Evolutionary conservation across 2,329 filamentous ascomycete species (phyloP).

Genomic region (Beauveria sp.): DNA sequence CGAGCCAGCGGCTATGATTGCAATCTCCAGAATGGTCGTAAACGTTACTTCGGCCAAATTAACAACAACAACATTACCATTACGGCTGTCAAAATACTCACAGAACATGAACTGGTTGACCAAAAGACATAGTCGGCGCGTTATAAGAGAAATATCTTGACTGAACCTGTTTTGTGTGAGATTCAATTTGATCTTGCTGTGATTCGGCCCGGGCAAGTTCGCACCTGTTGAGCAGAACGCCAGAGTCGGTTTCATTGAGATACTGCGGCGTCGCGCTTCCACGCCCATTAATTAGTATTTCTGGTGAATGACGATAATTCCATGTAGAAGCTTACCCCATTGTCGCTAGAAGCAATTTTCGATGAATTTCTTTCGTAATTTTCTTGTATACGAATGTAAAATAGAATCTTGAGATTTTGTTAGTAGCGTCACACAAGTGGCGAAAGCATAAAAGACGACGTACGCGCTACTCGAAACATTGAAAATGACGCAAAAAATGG

Average conservation of each 20-base stretch:
- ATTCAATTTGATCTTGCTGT: not conserved
- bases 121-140: not conserved
- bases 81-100: too few relatives aligned
- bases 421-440: not conserved
- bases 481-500: not conserved
- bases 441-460: not conserved
- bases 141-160: constrained; percentile 2
- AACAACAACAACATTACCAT: too few relatives aligned
- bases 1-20: constrained; percentile 17
- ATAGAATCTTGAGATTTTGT: not conserved
- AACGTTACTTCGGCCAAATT: not conserved
- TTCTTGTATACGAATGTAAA: not conserved
- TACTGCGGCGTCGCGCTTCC: not conserved
- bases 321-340: not conserved
- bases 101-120: not conserved
- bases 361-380: not conserved
- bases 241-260: not conserved
- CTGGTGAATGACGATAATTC: not conserved
- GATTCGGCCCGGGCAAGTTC: not conserved
- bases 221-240: not conserved
- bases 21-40: constrained; percentile 19
- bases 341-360: not conserved
- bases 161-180: not conserved
- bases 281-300: not conserved
- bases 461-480: not conserved